Base-by-base conservation (phyloP, 2,329 filamentous ascomycete genomes). In the Lojkania enalia region DNA sequence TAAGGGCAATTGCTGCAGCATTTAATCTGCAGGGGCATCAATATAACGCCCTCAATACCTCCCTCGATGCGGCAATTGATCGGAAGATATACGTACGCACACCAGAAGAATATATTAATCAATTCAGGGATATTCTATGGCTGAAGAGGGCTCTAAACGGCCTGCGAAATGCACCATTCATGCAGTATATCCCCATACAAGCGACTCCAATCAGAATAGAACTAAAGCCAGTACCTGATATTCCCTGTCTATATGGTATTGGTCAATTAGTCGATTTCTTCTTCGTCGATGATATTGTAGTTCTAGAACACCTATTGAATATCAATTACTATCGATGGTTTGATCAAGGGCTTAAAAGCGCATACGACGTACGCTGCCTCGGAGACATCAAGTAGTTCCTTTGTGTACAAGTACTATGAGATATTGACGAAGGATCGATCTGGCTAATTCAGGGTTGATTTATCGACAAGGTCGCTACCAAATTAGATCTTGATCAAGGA, bases 1-100 rank as follows among this genome's bases (percentile, higher is more conserved):
- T 61, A 11, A 54, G 58, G 9, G 57, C 54, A 14, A 49, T 64
- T n/a, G 35, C 47, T 11, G 49, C 56, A 3, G 41, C 42, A 13
- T 61, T 58, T 37, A 37, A 51, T 18, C 33, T 64, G 3, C 35
- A 48, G 15, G 36, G 53, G 9, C 30, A 20, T 5, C 49, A 64
- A 41, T 56, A 49, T 41, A 46, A 64, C 41, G 51, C 42, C 2
- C 31, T 49, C 2, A 61, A 55, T 21, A 56, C 58, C 7, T 64
- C 64, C 37, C 20, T 55, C 5, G 63, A 63, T 35, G 51, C 42
- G 5, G 20, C 13, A 23, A 14, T 55, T 6, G 18, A 49, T 23
- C 16, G 48, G 18, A 20, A 31, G 13, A 31, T 55, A 13, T 57
- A 51, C 32, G 40, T 32, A n/a, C 7, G 49, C 4, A 39, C 39